Evolutionary conservation across 306 rosid species (phyloP).

Genomic region (Acmispon strigosus): DNA sequence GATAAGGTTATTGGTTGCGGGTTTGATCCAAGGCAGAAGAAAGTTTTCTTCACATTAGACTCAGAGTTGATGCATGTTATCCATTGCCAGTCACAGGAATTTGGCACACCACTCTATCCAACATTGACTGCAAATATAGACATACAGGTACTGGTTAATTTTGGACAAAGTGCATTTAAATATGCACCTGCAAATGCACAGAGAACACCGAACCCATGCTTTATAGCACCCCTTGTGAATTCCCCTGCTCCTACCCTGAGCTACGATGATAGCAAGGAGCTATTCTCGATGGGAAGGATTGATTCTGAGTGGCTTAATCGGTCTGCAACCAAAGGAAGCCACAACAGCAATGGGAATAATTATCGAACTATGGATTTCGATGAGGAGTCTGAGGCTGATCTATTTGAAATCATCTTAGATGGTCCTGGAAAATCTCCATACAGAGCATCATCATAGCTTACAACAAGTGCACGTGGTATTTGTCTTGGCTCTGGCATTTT

Average conservation of each 20-base stretch:
- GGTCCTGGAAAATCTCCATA: slow-evolving; percentile 29
- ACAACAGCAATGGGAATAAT: slow-evolving; percentile 20
- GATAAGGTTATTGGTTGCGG: slow-evolving; percentile 90
- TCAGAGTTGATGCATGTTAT: slow-evolving; percentile 71
- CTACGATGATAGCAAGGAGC: slow-evolving; percentile 82
- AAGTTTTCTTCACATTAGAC: slow-evolving; percentile 83
- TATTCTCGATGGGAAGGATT: slow-evolving; percentile 91
- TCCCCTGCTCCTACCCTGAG: slow-evolving; percentile 39
- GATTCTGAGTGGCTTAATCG: slow-evolving; percentile 71
- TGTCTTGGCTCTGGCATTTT: slow-evolving; percentile 5
- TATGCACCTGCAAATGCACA: slow-evolving; percentile 79
- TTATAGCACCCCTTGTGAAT: slow-evolving; percentile 46
- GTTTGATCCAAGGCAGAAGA: slow-evolving; percentile 84
- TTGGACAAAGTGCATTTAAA: slow-evolving; percentile 74
- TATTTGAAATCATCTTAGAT: slow-evolving; percentile 44
- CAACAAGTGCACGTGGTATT: neutral
- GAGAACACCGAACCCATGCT: slow-evolving; percentile 87
- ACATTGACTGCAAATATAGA: slow-evolving; percentile 59
- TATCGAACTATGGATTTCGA: slow-evolving; percentile 33
- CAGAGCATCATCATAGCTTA: slow-evolving; percentile 20
- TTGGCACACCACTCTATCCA: slow-evolving; percentile 71
- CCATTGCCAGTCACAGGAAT: slow-evolving; percentile 69
- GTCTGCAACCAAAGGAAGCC: slow-evolving; percentile 41
- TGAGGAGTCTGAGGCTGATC: slow-evolving; percentile 49
- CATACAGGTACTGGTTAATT: slow-evolving; percentile 57